phyloP scores from a whole-genome alignment of 352 stramenopile genomes.

The Phytophthora niederhauseri region DNA sequence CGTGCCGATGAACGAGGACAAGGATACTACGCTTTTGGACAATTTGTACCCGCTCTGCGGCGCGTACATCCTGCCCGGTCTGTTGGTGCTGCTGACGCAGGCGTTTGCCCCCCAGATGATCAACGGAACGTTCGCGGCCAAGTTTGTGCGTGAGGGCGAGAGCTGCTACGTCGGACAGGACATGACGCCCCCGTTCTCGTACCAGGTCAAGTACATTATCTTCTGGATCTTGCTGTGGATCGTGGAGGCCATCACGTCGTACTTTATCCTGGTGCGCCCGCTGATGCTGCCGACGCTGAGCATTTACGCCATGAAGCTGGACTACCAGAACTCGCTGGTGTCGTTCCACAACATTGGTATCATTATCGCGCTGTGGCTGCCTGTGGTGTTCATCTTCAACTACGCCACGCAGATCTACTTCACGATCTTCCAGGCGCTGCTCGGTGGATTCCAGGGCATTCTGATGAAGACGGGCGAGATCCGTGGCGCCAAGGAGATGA shows the following conservation, averaged over 20 bases:
- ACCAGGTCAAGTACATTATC: conserved; percentile 65
- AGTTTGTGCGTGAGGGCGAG: conserved; percentile 77
- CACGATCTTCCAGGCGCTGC: conserved; percentile 72
- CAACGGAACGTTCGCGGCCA: conserved; percentile 56
- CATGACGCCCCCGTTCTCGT: conserved; percentile 64
- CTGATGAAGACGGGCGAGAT: conserved; percentile 83
- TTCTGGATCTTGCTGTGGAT: conserved; percentile 73
- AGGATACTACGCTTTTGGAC: conserved; percentile 49
- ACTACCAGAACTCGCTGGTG: conserved; percentile 71
- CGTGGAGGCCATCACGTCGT: conserved; percentile 61
- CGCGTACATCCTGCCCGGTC: conserved; percentile 55
- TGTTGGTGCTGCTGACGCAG: conserved; percentile 57
- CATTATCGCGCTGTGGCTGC: conserved; percentile 69
- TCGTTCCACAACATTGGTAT: conserved; percentile 80
- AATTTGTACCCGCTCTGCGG: conserved; percentile 48
- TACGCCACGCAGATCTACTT: conserved; percentile 88
- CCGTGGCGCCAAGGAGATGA: conserved; percentile 70
- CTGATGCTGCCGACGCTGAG: conserved; percentile 70
- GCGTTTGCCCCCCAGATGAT: conserved; percentile 62
- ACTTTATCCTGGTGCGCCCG: conserved; percentile 69
- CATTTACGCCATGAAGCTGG: conserved; percentile 74
- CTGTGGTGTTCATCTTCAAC: conserved; percentile 77
- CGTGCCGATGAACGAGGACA: conserved; percentile 52
- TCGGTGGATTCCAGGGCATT: conserved; percentile 67
- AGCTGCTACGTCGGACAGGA: conserved; percentile 76